Evolutionary conservation across 768 basidiomycete species (phyloP).

Genomic region (Hirschioporus abietinus): DNA sequence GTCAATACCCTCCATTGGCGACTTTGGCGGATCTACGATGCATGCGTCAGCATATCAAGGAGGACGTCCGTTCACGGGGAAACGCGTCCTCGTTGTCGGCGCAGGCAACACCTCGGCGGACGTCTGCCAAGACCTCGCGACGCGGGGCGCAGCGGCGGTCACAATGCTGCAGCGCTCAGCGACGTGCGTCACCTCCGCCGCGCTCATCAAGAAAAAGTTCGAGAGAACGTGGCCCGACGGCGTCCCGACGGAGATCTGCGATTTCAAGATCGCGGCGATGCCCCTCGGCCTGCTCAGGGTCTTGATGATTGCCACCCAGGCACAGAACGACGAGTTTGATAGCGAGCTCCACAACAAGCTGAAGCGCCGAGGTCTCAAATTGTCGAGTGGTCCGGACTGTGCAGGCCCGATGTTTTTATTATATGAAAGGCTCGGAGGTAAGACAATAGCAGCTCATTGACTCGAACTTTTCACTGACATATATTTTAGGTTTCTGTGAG

Average conservation of each 20-base stretch:
- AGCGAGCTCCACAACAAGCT: conserved; percentile 29
- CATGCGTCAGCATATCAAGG: conserved; percentile 31
- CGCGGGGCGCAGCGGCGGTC: conserved; percentile 27
- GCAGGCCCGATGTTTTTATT: conserved; percentile 24
- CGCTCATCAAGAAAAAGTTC: conserved; percentile 4
- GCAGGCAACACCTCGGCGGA: conserved; percentile 35
- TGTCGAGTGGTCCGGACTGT: conserved; percentile 31
- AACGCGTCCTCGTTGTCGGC: conserved; percentile 35
- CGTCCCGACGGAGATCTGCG: conserved; percentile 18
- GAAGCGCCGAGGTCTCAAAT: conserved; percentile 29
- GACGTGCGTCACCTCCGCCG: conserved; percentile 26
- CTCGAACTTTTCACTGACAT: neutral
- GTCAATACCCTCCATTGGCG: conserved; percentile 16
- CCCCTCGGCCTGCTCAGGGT: neutral
- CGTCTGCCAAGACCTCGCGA: conserved; percentile 31
- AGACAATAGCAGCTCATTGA: conserved; percentile 2
- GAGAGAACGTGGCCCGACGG: conserved; percentile 16
- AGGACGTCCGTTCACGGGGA: conserved; percentile 25
- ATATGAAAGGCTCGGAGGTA: conserved; percentile 30
- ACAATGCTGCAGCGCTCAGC: conserved; percentile 40
- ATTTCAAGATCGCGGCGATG: conserved; percentile 21
- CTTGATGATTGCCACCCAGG: conserved; percentile 13
- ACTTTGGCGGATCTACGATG: conserved; percentile 27
- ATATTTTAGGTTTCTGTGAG: neutral
- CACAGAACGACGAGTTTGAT: conserved; percentile 23